Evolutionary conservation across 148 eudicot species (phyloP), one percentile per base, ranked within the genome.

Genomic region (Rhododendron mucronatum): DNA sequence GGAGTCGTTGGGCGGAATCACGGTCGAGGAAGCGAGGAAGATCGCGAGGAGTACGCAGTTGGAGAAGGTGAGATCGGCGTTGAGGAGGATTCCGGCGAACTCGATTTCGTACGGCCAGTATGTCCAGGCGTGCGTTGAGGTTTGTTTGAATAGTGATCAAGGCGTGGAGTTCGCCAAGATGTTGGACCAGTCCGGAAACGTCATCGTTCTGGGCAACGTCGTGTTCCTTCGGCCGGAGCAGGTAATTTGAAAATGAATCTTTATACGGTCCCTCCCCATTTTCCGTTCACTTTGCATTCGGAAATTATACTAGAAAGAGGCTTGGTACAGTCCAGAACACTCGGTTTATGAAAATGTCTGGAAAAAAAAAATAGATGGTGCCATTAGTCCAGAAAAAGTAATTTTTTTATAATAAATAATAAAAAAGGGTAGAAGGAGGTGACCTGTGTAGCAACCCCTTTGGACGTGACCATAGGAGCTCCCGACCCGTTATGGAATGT

Each of bases 211-310:
- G 41, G 94, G 97, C 55, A 67, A 87, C 48, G 80, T 92, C 73
- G 97, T 94, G 33, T 89, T 93, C 71, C 90, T 94, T 44, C 91
- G 90, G 1, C 97, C 97, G 0, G 90, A 92, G 35, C 94, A 93
- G 97, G 97, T 94, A 88, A 5, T 41, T 41, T 41, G 44, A 41
- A 41, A 41, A 41, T 41, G 44, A 6, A 41, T 41, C 44, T 41
- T 41, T 41, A 37, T 37, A 39, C 41, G 7, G 45, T 41, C 45
- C 7, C 7, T 41, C 0, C 45, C 45, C 7, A 41, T 41, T 41
- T 41, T 41, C 45, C 45, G 8, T 41, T 41, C 45, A 6, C 7
- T 41, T 6, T 41, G 45, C 7, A 1, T 41, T 41, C 7, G 45
- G 7, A 41, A 41, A 41, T 41, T 41, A 41, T 41, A 41, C 7